These are phyloP conservation scores for Malassezia yamatoensis DNA, from an alignment of 1,284 basidiomycete genomes.

Conservation along the genomic window DNA sequence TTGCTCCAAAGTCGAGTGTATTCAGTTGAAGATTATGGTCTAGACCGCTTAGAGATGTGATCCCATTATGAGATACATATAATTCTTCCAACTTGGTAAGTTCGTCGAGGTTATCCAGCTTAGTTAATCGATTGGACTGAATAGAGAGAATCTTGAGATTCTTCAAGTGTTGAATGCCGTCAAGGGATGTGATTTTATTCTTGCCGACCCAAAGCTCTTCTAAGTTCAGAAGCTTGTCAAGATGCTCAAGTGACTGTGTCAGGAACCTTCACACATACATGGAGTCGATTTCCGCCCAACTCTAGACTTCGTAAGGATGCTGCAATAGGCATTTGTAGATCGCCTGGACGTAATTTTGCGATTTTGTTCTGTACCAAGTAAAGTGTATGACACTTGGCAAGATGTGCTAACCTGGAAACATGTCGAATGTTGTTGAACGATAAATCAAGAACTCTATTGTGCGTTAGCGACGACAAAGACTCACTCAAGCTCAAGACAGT, in stretches of 20 bases:
- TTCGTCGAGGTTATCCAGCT: constrained; percentile 61
- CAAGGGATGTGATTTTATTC: constrained; percentile 39
- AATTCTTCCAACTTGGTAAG: constrained; percentile 65
- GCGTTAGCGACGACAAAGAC: constrained; percentile 33
- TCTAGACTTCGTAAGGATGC: constrained; percentile 70
- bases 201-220: constrained; percentile 95
- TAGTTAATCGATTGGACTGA: constrained; percentile 86
- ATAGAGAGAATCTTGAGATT: constrained; percentile 53
- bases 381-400: constrained; percentile 58
- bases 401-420: constrained; percentile 54
- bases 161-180: constrained; percentile 18
- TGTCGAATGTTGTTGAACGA: constrained; percentile 78
- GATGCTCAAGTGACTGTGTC: constrained; percentile 69
- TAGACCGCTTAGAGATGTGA: constrained; percentile 73
- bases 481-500: constrained; percentile 60
- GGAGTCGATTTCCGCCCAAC: constrained; percentile 79
- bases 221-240: constrained; percentile 69
- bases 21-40: constrained; percentile 57
- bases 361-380: constrained; percentile 98
- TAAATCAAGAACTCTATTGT: constrained; percentile 66
- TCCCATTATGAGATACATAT: constrained; percentile 87
- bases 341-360: constrained; percentile 57
- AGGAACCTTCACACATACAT: constrained; percentile 54
- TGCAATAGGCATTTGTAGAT: constrained; percentile 57
- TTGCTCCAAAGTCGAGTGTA: constrained; percentile 78